phyloP scores from a whole-genome alignment of 73 alveolate genomes.

The Tetrahymena elliotti region DNA sequence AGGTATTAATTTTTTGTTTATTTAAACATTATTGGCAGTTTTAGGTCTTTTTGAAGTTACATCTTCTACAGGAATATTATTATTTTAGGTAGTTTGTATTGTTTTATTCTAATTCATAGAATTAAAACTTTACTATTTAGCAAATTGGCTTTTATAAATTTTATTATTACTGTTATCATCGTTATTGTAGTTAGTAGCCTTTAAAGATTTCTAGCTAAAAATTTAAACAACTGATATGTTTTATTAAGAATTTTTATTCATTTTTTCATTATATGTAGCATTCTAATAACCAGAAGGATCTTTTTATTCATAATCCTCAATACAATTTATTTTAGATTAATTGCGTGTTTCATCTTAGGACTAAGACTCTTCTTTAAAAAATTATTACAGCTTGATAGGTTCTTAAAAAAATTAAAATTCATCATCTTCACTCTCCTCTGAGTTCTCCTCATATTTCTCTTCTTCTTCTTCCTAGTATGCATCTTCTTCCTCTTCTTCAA shows the following conservation, averaged over 20 bases:
- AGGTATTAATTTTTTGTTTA: not conserved
- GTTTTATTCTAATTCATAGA: not conserved
- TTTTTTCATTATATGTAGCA: not conserved
- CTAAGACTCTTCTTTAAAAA: not conserved
- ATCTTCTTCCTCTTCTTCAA: not conserved
- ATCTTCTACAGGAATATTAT: not conserved
- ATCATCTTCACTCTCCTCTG: not conserved
- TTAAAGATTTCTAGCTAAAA: not conserved
- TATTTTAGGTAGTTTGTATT: not conserved
- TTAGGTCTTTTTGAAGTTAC: not conserved
- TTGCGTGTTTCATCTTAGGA: not conserved
- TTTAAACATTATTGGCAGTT: not conserved
- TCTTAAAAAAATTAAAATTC: not conserved
- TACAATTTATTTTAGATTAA: not conserved
- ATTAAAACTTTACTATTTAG: not conserved
- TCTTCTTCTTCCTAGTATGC: not conserved
- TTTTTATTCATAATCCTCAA: not conserved
- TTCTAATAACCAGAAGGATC: not conserved
- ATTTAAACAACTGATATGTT: no score
- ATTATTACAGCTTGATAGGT: not conserved
- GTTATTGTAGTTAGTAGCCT: not conserved
- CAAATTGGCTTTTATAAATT: not conserved
- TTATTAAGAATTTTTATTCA: no score
- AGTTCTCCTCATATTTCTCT: not conserved
- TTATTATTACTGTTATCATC: not conserved